phyloP scores from a whole-genome alignment of 441 rosid genomes.

The Adansonia madagascariensis region DNA sequence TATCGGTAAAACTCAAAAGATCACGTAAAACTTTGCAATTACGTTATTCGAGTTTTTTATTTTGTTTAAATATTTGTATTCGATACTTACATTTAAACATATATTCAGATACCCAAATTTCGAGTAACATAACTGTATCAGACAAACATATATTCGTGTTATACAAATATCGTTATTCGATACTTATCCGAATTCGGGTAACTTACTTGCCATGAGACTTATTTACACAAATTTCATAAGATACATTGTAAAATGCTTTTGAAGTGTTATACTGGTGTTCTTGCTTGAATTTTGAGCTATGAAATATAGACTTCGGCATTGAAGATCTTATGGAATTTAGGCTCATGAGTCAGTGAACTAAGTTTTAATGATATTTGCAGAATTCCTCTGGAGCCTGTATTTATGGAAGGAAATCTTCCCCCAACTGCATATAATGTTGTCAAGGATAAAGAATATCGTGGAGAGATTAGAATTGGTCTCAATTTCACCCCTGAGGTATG shows the following conservation, averaged over 20 bases:
- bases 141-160: too few species aligned
- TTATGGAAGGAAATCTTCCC: conserved; percentile 50
- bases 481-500: conserved; percentile 57
- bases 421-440: conserved; percentile 57
- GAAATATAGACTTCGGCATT: neutral
- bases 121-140: too few species aligned
- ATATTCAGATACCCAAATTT: too few species aligned
- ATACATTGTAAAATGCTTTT: neutral
- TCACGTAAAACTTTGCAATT: neutral
- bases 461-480: conserved; percentile 60
- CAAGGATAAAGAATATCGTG: conserved; percentile 54
- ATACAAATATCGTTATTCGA: too few species aligned
- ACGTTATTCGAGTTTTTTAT: too few species aligned
- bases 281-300: neutral
- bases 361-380: conserved; percentile 34
- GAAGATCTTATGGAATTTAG: neutral
- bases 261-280: neutral
- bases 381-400: conserved; percentile 54
- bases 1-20: neutral
- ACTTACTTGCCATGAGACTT: neutral
- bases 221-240: neutral
- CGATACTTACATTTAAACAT: too few species aligned
- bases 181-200: too few species aligned
- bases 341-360: neutral
- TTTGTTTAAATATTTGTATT: too few species aligned